A percentile compares a stretch with the other conserved stretches of the same genome.
These are phyloP conservation scores for barrel medic (Medicago truncatula) DNA, from an alignment of 306 rosid genomes.

Conservation along the genomic window DNA sequence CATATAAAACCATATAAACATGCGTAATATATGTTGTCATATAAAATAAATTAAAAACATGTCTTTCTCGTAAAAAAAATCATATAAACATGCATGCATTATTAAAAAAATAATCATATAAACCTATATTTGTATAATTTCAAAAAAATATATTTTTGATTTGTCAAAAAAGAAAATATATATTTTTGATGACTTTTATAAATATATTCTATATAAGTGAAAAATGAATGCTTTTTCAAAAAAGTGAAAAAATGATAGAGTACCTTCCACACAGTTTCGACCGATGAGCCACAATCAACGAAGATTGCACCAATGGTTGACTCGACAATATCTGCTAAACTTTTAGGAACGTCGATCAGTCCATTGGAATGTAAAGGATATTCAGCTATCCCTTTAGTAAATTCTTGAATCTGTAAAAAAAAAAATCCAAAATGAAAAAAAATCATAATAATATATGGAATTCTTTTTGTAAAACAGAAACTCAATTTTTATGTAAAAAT, in stretches of 20 bases:
- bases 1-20: too few relatives aligned
- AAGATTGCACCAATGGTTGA: conserved; percentile 4
- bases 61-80: too few relatives aligned
- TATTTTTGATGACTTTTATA: neutral
- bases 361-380: conserved; percentile 11
- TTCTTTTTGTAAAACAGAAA: too few relatives aligned
- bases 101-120: too few relatives aligned
- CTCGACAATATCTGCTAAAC: neutral
- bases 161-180: too few relatives aligned
- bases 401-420: neutral
- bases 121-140: neutral
- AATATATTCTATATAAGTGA: neutral
- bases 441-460: too few relatives aligned
- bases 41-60: too few relatives aligned
- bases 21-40: too few relatives aligned
- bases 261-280: conserved; percentile 6
- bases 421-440: neutral
- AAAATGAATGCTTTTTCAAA: neutral
- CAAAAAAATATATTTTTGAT: too few relatives aligned
- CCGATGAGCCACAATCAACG: neutral
- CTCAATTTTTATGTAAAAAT: too few relatives aligned
- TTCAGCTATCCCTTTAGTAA: neutral
- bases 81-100: neutral
- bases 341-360: neutral
- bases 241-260: neutral